A percentile compares a stretch with the other conserved stretches of the same genome.
Conservation (phyloP, 257 asterid genomes). For the Osmanthus fragrans region DNA sequence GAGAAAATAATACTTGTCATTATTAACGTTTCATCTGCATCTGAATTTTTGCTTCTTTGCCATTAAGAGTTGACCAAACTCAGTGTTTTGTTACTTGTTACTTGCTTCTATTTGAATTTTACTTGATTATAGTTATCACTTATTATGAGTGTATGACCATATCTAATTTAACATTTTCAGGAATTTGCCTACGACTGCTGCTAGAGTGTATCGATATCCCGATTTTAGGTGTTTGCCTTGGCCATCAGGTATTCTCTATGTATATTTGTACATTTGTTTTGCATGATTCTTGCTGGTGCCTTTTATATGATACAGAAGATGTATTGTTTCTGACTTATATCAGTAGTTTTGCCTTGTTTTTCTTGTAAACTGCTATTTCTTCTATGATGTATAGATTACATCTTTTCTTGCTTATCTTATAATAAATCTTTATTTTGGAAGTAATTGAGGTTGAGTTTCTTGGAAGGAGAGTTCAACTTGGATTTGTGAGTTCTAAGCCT, state of each 20-base stretch:
- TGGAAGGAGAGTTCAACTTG: not conserved
- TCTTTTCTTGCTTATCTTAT: not conserved
- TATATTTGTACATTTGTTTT: not conserved
- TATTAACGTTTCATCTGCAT: not conserved
- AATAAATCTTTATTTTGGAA: not conserved
- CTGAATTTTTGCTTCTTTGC: not conserved
- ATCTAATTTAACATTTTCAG: conserved; percentile 41
- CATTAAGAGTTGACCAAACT: not conserved
- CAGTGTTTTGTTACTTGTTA: not conserved
- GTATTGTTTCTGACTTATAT: not conserved
- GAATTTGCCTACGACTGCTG: conserved; percentile 87
- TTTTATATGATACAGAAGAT: not conserved
- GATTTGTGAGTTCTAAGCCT: not conserved
- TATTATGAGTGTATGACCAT: not conserved
- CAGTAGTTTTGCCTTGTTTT: not conserved
- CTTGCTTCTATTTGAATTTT: conserved; percentile 8
- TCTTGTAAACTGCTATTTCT: not conserved
- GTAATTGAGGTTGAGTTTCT: not conserved
- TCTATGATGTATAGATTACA: not conserved
- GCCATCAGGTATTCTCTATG: conserved; percentile 78
- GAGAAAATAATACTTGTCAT: not conserved
- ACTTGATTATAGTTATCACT: conserved; percentile 20
- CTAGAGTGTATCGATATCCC: conserved; percentile 90
- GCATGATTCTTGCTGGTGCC: not conserved
- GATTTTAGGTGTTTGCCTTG: conserved; percentile 96